Evolutionary conservation across 2,329 filamentous ascomycete genomes (phyloP).

Genomic region (Colletotrichum melonis): DNA sequence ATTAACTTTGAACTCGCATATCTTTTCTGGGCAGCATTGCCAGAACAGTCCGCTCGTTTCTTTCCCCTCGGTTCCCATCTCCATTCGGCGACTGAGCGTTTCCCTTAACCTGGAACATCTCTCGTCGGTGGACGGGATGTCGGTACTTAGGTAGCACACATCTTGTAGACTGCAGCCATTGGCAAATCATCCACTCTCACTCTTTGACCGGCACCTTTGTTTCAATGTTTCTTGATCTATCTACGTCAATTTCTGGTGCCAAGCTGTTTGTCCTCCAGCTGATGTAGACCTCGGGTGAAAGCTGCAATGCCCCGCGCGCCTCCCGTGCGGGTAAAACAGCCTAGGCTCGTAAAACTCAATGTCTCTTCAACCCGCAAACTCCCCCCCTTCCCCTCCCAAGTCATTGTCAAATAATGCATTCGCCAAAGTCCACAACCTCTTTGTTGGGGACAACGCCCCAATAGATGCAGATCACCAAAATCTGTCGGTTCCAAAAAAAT

Average conservation of each 20-base stretch:
- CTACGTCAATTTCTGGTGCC: not conserved
- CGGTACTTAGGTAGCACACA: conserved; percentile 9
- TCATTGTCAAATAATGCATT: not conserved
- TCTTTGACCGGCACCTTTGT: not conserved
- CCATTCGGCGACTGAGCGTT: not conserved
- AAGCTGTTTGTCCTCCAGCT: not conserved
- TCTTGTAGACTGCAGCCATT: conserved; percentile 7
- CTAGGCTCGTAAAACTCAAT: not conserved
- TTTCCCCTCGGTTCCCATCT: not conserved
- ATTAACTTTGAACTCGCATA: not conserved
- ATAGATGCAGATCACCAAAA: not conserved
- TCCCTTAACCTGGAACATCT: not conserved
- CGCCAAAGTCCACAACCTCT: not conserved
- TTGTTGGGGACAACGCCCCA: not conserved
- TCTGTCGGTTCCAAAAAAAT: not conserved
- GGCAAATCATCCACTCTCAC: not conserved
- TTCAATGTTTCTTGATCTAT: not conserved
- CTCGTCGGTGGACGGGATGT: not conserved
- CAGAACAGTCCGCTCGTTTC: not conserved
- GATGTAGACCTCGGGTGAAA: not conserved
- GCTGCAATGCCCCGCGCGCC: not conserved
- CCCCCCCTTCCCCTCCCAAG: not conserved
- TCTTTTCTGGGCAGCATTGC: not conserved
- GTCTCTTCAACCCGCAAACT: not conserved
- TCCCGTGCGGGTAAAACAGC: not conserved